Base-by-base conservation (phyloP, 2,329 filamentous ascomycete species). In the Sporothrix globosa region DNA sequence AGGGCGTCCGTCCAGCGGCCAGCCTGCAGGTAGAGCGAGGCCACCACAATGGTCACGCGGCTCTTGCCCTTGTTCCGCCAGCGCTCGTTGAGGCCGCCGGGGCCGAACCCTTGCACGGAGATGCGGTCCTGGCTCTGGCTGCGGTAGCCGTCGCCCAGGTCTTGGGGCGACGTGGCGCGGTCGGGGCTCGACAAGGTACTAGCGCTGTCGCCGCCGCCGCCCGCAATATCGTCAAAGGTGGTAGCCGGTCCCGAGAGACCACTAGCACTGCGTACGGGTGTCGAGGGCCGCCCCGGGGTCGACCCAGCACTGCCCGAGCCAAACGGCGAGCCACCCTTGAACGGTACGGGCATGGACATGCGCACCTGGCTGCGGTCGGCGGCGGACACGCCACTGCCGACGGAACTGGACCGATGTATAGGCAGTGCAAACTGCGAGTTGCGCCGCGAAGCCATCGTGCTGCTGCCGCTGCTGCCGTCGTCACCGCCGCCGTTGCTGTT, bases 1-100 rank as follows among this genome's bases (percentile, higher is more conserved):
- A 98, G 80, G 9, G 95, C 94, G 80, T 98, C 94, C 63, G 85
- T 87, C 93, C 96, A 97, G 73, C 93, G 88, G 34, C 96, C 96
- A 68, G 93, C 91, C 79, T 94, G 91, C 75, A 99, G 87, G 78
- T 95, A 96, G 74, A 97, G 84, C 19, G 91, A 93, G 1, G 92
- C 95, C 74, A 97, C 85, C 10, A 97, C 87, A 70, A 97, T 90
- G 27, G 88, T 88, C 17, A 92, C 86, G 69, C 95, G 89, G 39
- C 91, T 91, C 78, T 91, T 94, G 41, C 92, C 92, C 78, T 92
- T 93, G 74, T 90, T 90, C 73, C 92, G 90, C 78, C 89, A 91
- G 73, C 91, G 85, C 77, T 97, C 93, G 74, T 90, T 91, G 72
- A 91, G 83, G 70, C 91, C 90, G 65, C 88, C 87, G 0, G 88